Evolutionary conservation across 495 filamentous ascomycete species (phyloP).

Genomic region (Sordaria brevicollis): DNA sequence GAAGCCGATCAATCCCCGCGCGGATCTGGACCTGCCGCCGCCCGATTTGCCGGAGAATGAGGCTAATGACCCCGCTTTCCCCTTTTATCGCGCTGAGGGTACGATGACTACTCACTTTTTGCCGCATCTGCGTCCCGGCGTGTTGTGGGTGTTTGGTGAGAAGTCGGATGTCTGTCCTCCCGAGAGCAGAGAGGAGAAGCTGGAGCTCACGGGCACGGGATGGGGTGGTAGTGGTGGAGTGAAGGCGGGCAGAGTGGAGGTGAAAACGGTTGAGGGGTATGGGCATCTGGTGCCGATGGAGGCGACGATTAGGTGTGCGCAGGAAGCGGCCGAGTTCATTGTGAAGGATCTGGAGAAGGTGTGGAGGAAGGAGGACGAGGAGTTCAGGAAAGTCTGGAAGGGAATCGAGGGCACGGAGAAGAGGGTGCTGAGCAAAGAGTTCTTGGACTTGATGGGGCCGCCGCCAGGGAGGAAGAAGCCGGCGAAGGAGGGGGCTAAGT

Average conservation of each 20-base stretch:
- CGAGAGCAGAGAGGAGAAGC: constrained; percentile 40
- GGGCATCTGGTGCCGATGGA: constrained; percentile 88
- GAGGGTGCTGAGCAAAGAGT: constrained; percentile 36
- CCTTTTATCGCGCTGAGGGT: constrained; percentile 73
- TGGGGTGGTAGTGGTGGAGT: constrained; percentile 59
- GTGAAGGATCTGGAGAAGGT: constrained; percentile 43
- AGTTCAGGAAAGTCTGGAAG: constrained; percentile 45
- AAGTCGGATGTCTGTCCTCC: constrained; percentile 52
- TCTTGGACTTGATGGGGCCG: constrained; percentile 14
- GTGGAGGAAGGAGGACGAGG: constrained; percentile 54
- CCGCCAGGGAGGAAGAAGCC: background rate
- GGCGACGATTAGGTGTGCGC: constrained; percentile 52
- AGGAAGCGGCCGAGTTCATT: constrained; percentile 53
- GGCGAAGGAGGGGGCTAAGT: background rate
- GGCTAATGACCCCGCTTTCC: constrained; percentile 19
- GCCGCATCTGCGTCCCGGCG: constrained; percentile 61
- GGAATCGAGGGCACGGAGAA: constrained; percentile 39
- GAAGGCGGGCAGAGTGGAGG: constrained; percentile 54
- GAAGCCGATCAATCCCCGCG: constrained; percentile 21
- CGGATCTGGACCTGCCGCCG: too few species aligned
- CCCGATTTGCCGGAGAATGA: background rate
- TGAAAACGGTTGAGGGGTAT: constrained; percentile 52
- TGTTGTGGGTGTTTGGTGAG: constrained; percentile 71
- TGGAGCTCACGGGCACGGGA: constrained; percentile 54
- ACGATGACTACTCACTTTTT: constrained; percentile 51